phyloP scores from a whole-genome alignment of 2,329 filamentous ascomycete species.

The Laburnicola sp. region DNA sequence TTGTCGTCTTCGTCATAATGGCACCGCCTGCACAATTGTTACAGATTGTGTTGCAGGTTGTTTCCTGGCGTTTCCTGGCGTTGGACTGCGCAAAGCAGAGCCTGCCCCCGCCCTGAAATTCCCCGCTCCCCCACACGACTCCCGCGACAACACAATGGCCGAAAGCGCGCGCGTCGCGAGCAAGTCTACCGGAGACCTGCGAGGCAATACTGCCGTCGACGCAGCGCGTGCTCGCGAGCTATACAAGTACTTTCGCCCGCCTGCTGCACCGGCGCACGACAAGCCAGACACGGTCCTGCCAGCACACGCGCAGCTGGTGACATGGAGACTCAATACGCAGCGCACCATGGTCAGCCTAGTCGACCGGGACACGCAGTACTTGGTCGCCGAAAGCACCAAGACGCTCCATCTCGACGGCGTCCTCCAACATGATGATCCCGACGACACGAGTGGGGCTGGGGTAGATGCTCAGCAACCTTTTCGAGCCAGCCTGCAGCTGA shows the following conservation, averaged over 20 bases:
- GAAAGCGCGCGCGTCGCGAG: no score
- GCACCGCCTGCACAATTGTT: no score
- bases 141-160: no score
- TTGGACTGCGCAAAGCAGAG: no score
- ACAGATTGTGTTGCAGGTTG: no score
- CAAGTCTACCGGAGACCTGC: no score
- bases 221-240: conserved; percentile 27
- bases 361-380: conserved; percentile 53
- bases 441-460: conserved; percentile 44
- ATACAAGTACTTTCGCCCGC: conserved; percentile 34
- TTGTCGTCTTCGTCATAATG: no score
- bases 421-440: conserved; percentile 33
- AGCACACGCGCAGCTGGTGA: conserved; percentile 42
- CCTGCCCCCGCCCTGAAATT: no score
- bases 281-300: conserved; percentile 38
- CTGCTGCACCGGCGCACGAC: conserved; percentile 8
- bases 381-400: conserved; percentile 56
- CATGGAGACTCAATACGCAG: conserved; percentile 41
- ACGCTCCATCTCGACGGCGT: conserved; percentile 45
- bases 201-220: conserved; percentile 13
- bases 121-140: no score
- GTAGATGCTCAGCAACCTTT: no score
- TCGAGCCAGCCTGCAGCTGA: conserved; percentile 9
- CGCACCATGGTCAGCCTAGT: conserved; percentile 51
- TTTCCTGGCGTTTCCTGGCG: no score